Conservation (phyloP, 495 filamentous ascomycete species). For the Xylona heveae region DNA sequence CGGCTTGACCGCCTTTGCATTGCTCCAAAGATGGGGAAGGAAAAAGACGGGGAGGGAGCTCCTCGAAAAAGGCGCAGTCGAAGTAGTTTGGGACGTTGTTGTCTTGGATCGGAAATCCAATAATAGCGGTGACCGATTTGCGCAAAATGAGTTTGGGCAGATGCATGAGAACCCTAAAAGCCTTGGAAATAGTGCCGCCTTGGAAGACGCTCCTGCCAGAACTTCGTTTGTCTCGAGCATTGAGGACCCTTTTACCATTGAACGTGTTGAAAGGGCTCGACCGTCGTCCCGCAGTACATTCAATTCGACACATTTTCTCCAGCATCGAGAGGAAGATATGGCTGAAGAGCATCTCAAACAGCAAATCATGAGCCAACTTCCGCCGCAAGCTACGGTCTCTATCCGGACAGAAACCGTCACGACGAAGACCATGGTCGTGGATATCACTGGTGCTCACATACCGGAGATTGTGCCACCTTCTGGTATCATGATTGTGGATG, state of each 20-base stretch:
- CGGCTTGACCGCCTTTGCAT: conserved; percentile 46
- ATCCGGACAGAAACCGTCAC: conserved; percentile 42
- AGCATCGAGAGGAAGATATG: conserved; percentile 9
- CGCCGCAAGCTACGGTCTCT: conserved; percentile 28
- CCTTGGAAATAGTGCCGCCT: not conserved
- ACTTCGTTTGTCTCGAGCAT: conserved; percentile 2
- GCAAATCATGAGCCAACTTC: conserved; percentile 25
- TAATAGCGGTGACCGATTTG: too few species aligned
- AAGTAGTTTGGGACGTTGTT: conserved; percentile 63
- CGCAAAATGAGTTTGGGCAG: too few species aligned
- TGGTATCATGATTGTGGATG: conserved; percentile 42
- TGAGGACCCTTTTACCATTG: not conserved
- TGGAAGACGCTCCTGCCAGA: conserved; percentile 1
- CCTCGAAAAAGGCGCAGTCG: conserved; percentile 29
- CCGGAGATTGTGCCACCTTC: conserved; percentile 40
- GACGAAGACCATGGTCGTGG: conserved; percentile 50
- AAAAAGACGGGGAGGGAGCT: conserved; percentile 33
- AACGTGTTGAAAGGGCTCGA: not conserved
- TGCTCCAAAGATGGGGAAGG: conserved; percentile 47
- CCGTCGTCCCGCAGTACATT: not conserved
- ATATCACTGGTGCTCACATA: conserved; percentile 37
- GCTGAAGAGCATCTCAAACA: conserved; percentile 23
- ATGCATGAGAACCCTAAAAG: too few species aligned
- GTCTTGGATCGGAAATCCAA: conserved; percentile 44
- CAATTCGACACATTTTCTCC: not conserved